Evolutionary conservation across 1,139 yeast genomes (phyloP), one percentile per base, ranked within the genome.

Genomic region (Yamadazyma membranifaciens): DNA sequence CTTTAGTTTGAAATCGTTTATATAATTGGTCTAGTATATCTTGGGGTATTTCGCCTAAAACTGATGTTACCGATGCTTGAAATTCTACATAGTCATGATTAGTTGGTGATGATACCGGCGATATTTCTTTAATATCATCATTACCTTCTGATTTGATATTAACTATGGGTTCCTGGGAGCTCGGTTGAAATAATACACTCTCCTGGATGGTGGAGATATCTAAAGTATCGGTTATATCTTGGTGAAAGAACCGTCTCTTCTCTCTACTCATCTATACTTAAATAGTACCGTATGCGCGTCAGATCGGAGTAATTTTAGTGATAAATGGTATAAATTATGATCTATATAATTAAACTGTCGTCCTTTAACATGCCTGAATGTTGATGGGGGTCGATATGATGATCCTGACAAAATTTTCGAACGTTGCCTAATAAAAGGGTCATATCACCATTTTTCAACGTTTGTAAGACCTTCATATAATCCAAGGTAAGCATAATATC

Each of bases 401-500:
- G 56, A 2, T 42, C 38, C 9, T 36, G 33, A 44, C 73, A 66
- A 72, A 74, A 72, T 4, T 43, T 33, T 13, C 47, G 41, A 11
- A 69, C 50, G 34, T 57, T 61, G 2, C 53, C 63, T 27, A 57
- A 35, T 22, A 55, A 47, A 4, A 66, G 44, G 28, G 5, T 50
- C 52, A 27, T 42, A 28, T 33, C 39, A 6, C 45, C 49, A 2
- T 28, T 44, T 33, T 51, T 52, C 9, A 46, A 47, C 3, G 15
- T 22, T 12, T 55, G 52, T 29, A 84, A 52, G 13, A 83, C 77
- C 11, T 67, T 60, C 83, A 88, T 79, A 48, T 75, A 67, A 45
- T 80, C 80, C 41, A 89, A 60, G 0, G 95, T 76, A 51, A 77
- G 62, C 3, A 83, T 57, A 1, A 88, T 69, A 57, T 91, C 97